Conservation (phyloP, 192 early-diverging fungal genomes). For the Backusella tuberculispora region DNA sequence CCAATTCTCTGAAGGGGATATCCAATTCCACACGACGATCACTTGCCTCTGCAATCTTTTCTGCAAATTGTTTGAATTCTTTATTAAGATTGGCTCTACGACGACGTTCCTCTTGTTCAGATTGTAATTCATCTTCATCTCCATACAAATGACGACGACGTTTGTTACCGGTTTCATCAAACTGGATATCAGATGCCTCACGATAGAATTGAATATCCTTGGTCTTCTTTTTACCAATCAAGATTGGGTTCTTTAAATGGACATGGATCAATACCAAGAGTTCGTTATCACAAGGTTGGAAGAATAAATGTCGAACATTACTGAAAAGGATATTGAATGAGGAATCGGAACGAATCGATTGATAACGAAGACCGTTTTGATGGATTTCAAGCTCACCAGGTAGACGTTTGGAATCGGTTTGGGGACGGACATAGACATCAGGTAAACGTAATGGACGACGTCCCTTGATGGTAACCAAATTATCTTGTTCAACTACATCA, state of each 20-base stretch:
- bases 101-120: constrained; percentile 93
- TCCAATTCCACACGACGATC: constrained; percentile 87
- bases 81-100: constrained; percentile 85
- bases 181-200: constrained; percentile 91
- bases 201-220: constrained; percentile 99
- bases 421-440: constrained; percentile 94
- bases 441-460: constrained; percentile 76
- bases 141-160: constrained; percentile 86
- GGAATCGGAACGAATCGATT: constrained; percentile 76
- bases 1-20: constrained; percentile 89
- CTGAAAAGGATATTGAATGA: constrained; percentile 94
- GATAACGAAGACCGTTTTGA: constrained; percentile 92
- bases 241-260: constrained; percentile 95
- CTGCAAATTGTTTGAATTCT: constrained; percentile 92
- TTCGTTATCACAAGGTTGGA: constrained; percentile 98
- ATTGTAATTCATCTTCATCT: constrained; percentile 97
- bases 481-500: constrained; percentile 94
- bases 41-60: constrained; percentile 85
- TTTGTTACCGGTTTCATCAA: constrained; percentile 97
- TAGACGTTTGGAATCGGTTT: constrained; percentile 86
- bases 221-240: constrained; percentile 98
- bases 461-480: constrained; percentile 77
- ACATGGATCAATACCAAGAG: constrained; percentile 94
- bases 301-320: constrained; percentile 97
- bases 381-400: constrained; percentile 98